Base-by-base conservation (phyloP, 1,139 yeast genomes). In the Suhomyces kunorum region DNA sequence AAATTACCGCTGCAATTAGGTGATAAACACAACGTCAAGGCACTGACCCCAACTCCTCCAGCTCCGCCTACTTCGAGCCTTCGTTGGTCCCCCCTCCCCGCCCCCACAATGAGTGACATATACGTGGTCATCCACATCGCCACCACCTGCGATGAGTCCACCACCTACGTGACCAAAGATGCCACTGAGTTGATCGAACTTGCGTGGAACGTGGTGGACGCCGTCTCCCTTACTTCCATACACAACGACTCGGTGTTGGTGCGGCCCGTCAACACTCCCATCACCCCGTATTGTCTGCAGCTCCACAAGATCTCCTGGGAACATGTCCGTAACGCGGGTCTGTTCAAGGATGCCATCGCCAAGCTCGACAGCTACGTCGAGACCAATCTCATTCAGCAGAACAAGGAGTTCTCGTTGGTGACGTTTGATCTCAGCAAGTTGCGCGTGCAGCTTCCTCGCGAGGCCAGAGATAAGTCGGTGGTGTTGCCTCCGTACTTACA, bases 391-490 rank as follows among this genome's bases (percentile, higher is more conserved):
- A 55, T 74, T 9, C 54, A 67, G 19, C 64, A 70, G 31, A 70
- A 73, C 6, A 61, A 65, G 37, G 83, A 80, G 27, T 84, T 87
- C 57, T 69, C 82, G 2, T 78, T 89, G 53, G 83, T 88, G 32
- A 74, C 89, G 1, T 69, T 79, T 48, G 81, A 81, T 53, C 71
- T 82, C 8, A 77, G 83, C 78, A 83, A 82, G 50, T 64, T 90
- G 35, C 73, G 90, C 46, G 90, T 88, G 24, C 87, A 85, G 52
- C 62, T 90, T 19, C 83, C 87, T 5, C 73, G 95, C 36, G 95
- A 87, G 58, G 88, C 95, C 8, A 71, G 87, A 29, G 95, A 87
- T 58, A 81, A 85, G 57, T 75, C 79, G 11, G 80, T 86, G 40
- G 76, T 70, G 3, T 70, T 90, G 44, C 96, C 97, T 0, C 69